Percentiles rank a stretch among this genome's conserved stretches.
phyloP scores from a whole-genome alignment of 352 stramenopile species.

The Pilasporangium apinafurcum region DNA sequence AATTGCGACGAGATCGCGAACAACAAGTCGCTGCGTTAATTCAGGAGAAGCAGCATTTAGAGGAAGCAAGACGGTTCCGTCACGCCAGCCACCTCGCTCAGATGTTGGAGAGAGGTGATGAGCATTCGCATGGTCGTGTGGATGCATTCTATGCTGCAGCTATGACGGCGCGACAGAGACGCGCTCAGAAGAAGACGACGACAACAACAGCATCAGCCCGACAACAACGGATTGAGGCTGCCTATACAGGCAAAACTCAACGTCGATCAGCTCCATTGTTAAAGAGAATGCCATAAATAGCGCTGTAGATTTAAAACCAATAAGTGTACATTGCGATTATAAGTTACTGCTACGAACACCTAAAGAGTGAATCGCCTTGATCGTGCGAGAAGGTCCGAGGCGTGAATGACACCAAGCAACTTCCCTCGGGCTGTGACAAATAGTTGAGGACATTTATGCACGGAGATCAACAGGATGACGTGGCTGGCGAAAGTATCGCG shows the following conservation, averaged over 20 bases:
- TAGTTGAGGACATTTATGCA: constrained; percentile 69
- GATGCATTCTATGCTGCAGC: constrained; percentile 66
- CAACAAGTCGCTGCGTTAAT: constrained; percentile 41
- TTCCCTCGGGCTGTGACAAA: constrained; percentile 71
- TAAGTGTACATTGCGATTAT: constrained; percentile 1
- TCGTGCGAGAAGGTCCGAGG: constrained; percentile 53
- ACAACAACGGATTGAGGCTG: too few relatives aligned
- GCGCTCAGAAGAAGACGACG: too few relatives aligned
- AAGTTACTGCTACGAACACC: constrained; percentile 1
- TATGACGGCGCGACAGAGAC: constrained; percentile 48
- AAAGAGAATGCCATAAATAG: too few relatives aligned
- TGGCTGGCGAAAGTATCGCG: constrained; percentile 61
- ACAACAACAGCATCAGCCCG: too few relatives aligned
- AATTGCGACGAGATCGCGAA: constrained; percentile 56
- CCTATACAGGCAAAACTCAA: too few relatives aligned
- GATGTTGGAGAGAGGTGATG: constrained; percentile 28
- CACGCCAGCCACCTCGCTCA: constrained; percentile 30
- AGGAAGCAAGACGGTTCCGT: constrained; percentile 50
- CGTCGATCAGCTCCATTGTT: not conserved
- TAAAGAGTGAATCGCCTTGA: constrained; percentile 56
- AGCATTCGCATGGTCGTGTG: constrained; percentile 18
- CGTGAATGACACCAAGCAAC: constrained; percentile 67
- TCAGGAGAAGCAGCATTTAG: constrained; percentile 53
- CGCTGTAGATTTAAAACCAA: too few relatives aligned
- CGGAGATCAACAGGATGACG: constrained; percentile 72